Evolutionary conservation across 805 yeast genomes (phyloP), one percentile per base, ranked within the genome.

Genomic region (Hanseniaspora valbyensis): DNA sequence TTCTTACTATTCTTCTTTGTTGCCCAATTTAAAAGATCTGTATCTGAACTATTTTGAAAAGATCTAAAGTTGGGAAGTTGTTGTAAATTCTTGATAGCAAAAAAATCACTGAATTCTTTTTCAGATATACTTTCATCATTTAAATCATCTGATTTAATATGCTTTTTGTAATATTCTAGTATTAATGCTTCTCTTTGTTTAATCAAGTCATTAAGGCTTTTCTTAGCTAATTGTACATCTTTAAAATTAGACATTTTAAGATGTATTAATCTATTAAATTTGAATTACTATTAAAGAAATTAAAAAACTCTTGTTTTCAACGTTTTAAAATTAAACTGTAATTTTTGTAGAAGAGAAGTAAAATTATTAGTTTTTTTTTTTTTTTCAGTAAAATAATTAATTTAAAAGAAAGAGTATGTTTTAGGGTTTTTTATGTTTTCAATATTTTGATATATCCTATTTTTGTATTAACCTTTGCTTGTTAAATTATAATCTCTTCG

Each of bases 51-150:
- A 16, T 45, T 45, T 19, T 42, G 48, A 33, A 49, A 49, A 4
- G 46, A 44, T 33, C 45, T 49, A 13, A 49, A 49, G 13, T 49
- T 49, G 21, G 52, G 52, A 29, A 49, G 42, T 22, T 49, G 52
- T 10, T 44, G 49, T 2, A 49, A 25, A 21, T 49, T 49, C 24
- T 38, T 43, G 4, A 49, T 49, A 4, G 16, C 42, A 30, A 49
- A 49, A 32, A 42, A 38, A 1, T 43, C 37, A 2, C 24, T 44
- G 29, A 49, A 49, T n/a, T 36, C 52, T 29, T 43, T 32, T 18
- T 29, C 3, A 16, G 46, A 33, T n/a, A 49, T 10, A 4, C 34
- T 25, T 29, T 36, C 41, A 12, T 41, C 34, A 8, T 26, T n/a
- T 19, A 32, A 14, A 19, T 36, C 46, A 26, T 42, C 32, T 8